phyloP scores from a whole-genome alignment of 2,329 filamentous ascomycete species.

The Beauveria sp. region DNA sequence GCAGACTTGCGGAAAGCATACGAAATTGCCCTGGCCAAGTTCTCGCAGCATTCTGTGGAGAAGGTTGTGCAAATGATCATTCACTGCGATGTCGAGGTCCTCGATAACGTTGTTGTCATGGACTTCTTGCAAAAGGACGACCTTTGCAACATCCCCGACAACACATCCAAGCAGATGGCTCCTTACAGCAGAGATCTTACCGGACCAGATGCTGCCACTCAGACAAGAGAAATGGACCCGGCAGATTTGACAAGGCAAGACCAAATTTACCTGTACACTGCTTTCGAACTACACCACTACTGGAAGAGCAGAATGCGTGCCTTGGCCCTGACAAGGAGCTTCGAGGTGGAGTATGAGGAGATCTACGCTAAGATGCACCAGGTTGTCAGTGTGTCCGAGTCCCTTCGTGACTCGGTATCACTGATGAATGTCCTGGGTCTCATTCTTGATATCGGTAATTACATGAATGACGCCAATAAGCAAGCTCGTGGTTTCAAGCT shows the following conservation, averaged over 20 bases:
- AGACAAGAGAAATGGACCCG: conserved; percentile 78
- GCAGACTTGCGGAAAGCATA: conserved; percentile 79
- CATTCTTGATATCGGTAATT: conserved; percentile 97
- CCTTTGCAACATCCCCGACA: conserved; percentile 86
- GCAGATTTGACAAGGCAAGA: conserved; percentile 85
- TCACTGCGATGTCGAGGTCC: conserved; percentile 81
- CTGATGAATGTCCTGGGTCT: conserved; percentile 94
- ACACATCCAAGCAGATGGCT: conserved; percentile 81
- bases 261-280: conserved; percentile 88
- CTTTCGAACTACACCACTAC: conserved; percentile 92
- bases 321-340: conserved; percentile 73
- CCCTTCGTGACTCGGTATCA: conserved; percentile 81
- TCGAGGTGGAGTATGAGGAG: conserved; percentile 85
- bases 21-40: conserved; percentile 88
- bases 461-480: conserved; percentile 99
- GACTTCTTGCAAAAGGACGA: conserved; percentile 93
- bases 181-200: conserved; percentile 97
- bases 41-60: conserved; percentile 75
- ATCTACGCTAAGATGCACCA: conserved; percentile 78
- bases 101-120: conserved; percentile 90
- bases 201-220: conserved; percentile 70
- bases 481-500: conserved; percentile 97
- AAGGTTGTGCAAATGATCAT: conserved; percentile 90
- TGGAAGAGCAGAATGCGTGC: conserved; percentile 98
- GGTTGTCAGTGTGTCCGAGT: conserved; percentile 82